Base-by-base conservation (phyloP, 2,329 filamentous ascomycete genomes). In the Spiromastix sp. region DNA sequence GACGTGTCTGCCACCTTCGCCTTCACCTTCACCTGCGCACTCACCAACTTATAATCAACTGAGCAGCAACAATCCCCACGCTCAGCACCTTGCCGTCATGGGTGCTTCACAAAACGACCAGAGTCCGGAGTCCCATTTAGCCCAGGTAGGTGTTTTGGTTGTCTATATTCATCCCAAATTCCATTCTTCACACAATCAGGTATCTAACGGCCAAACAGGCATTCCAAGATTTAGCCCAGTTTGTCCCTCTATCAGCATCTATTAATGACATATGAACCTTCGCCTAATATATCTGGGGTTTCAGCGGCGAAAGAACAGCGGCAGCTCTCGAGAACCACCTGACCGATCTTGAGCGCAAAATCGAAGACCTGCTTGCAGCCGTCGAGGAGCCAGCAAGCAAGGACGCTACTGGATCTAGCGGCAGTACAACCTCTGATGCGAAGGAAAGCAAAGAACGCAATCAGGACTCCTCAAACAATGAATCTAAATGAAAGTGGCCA, bases 401-500 rank as follows among this genome's bases (percentile, higher is more conserved):
- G 19, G 19, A 13, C 12, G 9, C 15, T 22, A 13, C 22, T 5
- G 22, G 20, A 10, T 3, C 19, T 13, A 30, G 20, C 26, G 18
- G 18, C 18, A 33, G 15, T 20, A 19, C 36, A 11, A 21, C 21
- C n/a, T 20, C 15, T 21, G 13, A 32, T 13, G 30, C 6, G 32
- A 30, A 24, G 33, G 26, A 18, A 32, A 34, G 3, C 30, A 32
- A 18, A 25, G 27, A n/a, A 22, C 10, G 10, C 30, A 16, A 39
- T 22, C 11, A 24, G 17, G 36, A 32, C 29, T 24, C n/a, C 16
- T 32, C 30, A 32, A 44, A 45, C 15, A 46, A 24, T 26, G 28
- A 19, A 9, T 60, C 57, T 48, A 76, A 62, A 42, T 76, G 60
- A 61, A 94, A 96, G 15, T 60, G 64, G 2, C 85, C 86, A 39